A percentile compares a stretch with the other conserved stretches of the same genome.
These are phyloP conservation scores for Xylaria nigripes DNA, from an alignment of 495 filamentous ascomycete species.

Conservation along the genomic window DNA sequence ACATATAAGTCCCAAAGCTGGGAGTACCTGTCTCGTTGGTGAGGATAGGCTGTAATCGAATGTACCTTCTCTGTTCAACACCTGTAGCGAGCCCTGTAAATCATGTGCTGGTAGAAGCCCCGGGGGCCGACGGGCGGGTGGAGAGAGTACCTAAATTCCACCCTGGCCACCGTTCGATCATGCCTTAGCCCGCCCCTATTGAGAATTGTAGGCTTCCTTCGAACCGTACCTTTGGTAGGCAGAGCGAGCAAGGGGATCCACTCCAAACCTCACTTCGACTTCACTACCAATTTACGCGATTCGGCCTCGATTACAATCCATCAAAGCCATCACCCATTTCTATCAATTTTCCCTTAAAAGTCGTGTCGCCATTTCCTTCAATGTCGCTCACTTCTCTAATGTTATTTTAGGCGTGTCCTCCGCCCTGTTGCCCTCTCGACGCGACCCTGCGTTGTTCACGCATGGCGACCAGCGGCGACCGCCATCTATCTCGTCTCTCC, in stretches of 20 bases:
- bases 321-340: constrained; percentile 30
- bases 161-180: neutral
- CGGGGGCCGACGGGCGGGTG: neutral
- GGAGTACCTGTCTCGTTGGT: neutral
- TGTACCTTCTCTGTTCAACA: neutral
- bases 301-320: constrained; percentile 32
- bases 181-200: neutral
- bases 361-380: constrained; percentile 30
- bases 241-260: constrained; percentile 14
- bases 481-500: constrained; percentile 25
- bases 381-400: constrained; percentile 33
- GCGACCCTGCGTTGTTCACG: constrained; percentile 38
- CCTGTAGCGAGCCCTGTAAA: neutral
- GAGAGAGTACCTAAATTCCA: neutral
- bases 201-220: neutral
- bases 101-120: neutral
- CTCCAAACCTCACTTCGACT: constrained; percentile 36
- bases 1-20: neutral
- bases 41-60: neutral
- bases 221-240: neutral
- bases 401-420: constrained; percentile 29
- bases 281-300: constrained; percentile 38
- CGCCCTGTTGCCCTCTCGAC: constrained; percentile 34
- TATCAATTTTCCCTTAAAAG: constrained; percentile 27
- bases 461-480: constrained; percentile 46